Evolutionary conservation across 78 protist species (phyloP), one percentile per base, ranked within the genome.

Genomic region (Dictyostelium purpureum): DNA sequence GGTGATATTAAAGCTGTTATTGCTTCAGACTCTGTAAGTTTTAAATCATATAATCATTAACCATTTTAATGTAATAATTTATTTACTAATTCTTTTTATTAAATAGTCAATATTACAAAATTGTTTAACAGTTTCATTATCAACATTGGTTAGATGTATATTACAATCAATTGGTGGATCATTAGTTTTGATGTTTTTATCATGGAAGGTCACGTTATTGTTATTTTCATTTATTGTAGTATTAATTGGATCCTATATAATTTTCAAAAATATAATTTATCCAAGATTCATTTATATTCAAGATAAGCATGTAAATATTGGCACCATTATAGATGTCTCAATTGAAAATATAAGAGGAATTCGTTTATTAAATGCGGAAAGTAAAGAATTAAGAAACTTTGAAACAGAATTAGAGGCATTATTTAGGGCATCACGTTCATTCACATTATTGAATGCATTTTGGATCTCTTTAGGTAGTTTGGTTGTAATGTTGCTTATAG

Each of bases 1-100:
- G 69, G 76, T 73, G 91, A 85, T 26, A 33, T 85, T 18, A 85
- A 85, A 56, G 91, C 91, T 7, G 78, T 73, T 26, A 70, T 85
- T 18, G 19, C 79, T 11, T 57, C 82, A 16, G 91, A 85, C 33
- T 56, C 91, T 59, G 82, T 73, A 80, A n/a, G 89, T 66, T n/a
- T n/a, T n/a, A n/a, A n/a, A 69, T 40, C 6, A 7, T 19, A 14
- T n/a, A 42, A n/a, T 42, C 11, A 26, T 11, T 26, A 35, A 19
- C 12, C 40, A 42, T 21, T 16, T 21, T 69, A 69, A 40, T 37
- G 11, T 9, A 54, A 54, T 54, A 19, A 19, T 54, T 1, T 19
- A 18, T 5, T n/a, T 47, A 37, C 11, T 63, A 61, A 40, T 61
- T 14, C 9, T 45, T 73, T 31, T 66, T 49, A 49, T 28, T 56